These are phyloP conservation scores for Tetrapyrgos nigripes DNA, from an alignment of 1,284 basidiomycete species.

Conservation along the genomic window DNA sequence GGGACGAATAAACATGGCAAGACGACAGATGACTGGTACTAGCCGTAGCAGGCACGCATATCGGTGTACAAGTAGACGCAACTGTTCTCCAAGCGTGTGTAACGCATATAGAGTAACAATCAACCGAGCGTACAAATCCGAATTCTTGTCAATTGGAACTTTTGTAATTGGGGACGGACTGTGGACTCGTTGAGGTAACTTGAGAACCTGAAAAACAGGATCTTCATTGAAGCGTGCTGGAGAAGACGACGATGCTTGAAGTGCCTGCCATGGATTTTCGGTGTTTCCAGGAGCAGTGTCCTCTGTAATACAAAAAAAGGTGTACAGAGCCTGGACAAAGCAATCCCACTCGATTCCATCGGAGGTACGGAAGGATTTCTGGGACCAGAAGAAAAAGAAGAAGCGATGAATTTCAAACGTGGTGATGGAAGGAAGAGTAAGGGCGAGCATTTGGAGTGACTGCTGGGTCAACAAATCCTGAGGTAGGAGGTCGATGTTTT, in stretches of 20 bases:
- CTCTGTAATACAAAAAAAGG: slow-evolving; percentile 58
- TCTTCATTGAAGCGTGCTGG: slow-evolving; percentile 63
- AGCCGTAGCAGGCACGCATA: slow-evolving; percentile 65
- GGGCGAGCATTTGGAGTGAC: slow-evolving; percentile 66
- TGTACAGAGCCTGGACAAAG: slow-evolving; percentile 57
- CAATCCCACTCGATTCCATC: slow-evolving; percentile 62
- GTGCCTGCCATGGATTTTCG: slow-evolving; percentile 38
- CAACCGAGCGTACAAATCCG: slow-evolving; percentile 43
- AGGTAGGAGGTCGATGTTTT: slow-evolving; percentile 57
- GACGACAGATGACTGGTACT: slow-evolving; percentile 66
- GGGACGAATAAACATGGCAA: slow-evolving; percentile 71
- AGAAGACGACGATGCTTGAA: slow-evolving; percentile 41
- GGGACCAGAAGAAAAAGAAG: slow-evolving; percentile 66
- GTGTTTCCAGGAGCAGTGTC: slow-evolving; percentile 32
- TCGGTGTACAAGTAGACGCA: slow-evolving; percentile 60
- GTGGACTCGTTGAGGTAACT: slow-evolving; percentile 41
- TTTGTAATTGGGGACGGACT: slow-evolving; percentile 27
- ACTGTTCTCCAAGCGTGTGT: slow-evolving; percentile 79
- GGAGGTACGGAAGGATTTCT: slow-evolving; percentile 43
- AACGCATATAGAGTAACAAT: slow-evolving; percentile 69
- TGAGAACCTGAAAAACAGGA: slow-evolving; percentile 53
- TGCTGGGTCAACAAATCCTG: slow-evolving; percentile 60
- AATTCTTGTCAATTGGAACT: slow-evolving; percentile 13
- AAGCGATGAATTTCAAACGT: slow-evolving; percentile 62
- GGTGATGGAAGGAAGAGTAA: slow-evolving; percentile 59